phyloP scores from a whole-genome alignment of 495 filamentous ascomycete genomes.

The Coniosporium apollinis region DNA sequence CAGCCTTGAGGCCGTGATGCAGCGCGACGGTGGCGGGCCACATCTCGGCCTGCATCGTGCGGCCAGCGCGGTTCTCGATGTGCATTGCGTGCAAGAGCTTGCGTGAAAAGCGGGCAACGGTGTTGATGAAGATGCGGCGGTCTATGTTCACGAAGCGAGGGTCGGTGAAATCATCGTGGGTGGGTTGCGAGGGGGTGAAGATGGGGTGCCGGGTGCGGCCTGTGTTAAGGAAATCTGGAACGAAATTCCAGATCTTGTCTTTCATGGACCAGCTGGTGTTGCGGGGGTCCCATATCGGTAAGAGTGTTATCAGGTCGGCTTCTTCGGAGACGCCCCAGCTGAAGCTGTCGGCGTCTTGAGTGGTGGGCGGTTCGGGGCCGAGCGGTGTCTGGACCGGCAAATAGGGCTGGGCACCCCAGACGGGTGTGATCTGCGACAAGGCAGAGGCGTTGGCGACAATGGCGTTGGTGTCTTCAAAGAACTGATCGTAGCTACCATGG shows the following conservation, averaged over 20 bases:
- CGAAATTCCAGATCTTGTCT: constrained; percentile 45
- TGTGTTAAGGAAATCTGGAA: constrained; percentile 31
- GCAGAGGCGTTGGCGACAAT: constrained; percentile 12
- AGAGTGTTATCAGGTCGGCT: constrained; percentile 55
- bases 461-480: constrained; percentile 29
- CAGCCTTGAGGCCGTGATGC: constrained; percentile 55
- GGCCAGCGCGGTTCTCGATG: constrained; percentile 40
- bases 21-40: constrained; percentile 45
- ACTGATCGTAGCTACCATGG: constrained; percentile 45
- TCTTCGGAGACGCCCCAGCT: constrained; percentile 61
- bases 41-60: constrained; percentile 54
- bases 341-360: constrained; percentile 42
- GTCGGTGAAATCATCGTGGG: constrained; percentile 17
- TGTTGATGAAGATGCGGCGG: constrained; percentile 49
- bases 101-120: constrained; percentile 44
- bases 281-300: constrained; percentile 51
- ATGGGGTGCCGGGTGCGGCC: constrained; percentile 13
- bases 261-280: constrained; percentile 46
- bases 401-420: constrained; percentile 46
- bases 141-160: constrained; percentile 28
- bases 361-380: constrained; percentile 42
- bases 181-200: constrained; percentile 13
- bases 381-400: constrained; percentile 36
- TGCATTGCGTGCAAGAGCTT: constrained; percentile 47
- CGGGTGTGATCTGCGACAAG: constrained; percentile 14